phyloP scores from a whole-genome alignment of 371 early-diverging fungal species.

The Lichtheimia hyalospora region DNA sequence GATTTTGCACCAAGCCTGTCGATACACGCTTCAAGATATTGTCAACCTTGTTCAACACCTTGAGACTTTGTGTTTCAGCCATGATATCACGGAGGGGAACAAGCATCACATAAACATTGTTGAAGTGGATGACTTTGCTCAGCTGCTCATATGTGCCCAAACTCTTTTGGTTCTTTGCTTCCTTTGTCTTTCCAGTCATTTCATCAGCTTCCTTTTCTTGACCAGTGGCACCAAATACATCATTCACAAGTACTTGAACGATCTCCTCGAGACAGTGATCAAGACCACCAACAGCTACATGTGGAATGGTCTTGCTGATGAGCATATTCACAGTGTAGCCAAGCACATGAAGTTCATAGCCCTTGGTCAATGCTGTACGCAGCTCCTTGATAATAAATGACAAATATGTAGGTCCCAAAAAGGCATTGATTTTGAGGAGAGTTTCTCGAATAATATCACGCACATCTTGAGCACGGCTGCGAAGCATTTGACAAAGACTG shows the following conservation, averaged over 20 bases:
- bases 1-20: slow-evolving; percentile 77
- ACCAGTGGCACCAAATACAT: slow-evolving; percentile 89
- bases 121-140: slow-evolving; percentile 64
- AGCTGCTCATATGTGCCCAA: slow-evolving; percentile 83
- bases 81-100: slow-evolving; percentile 87
- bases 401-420: slow-evolving; percentile 85
- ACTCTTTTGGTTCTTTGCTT: slow-evolving; percentile 81
- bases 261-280: slow-evolving; percentile 76
- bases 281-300: slow-evolving; percentile 68
- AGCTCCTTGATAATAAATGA: slow-evolving; percentile 87
- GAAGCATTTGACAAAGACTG: slow-evolving; percentile 83
- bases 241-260: slow-evolving; percentile 73
- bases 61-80: slow-evolving; percentile 77
- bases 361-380: slow-evolving; percentile 73
- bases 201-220: slow-evolving; percentile 90
- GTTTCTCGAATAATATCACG: slow-evolving; percentile 88
- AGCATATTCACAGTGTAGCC: slow-evolving; percentile 87
- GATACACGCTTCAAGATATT: slow-evolving; percentile 76
- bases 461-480: slow-evolving; percentile 78
- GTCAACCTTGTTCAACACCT: slow-evolving; percentile 75
- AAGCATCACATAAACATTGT: slow-evolving; percentile 66
- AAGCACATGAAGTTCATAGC: slow-evolving; percentile 91
- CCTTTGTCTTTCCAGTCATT: slow-evolving; percentile 85
- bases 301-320: slow-evolving; percentile 64
- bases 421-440: slow-evolving; percentile 78